Evolutionary conservation across 2,329 filamentous ascomycete genomes (phyloP).

Genomic region (Colletotrichum camelliae): DNA sequence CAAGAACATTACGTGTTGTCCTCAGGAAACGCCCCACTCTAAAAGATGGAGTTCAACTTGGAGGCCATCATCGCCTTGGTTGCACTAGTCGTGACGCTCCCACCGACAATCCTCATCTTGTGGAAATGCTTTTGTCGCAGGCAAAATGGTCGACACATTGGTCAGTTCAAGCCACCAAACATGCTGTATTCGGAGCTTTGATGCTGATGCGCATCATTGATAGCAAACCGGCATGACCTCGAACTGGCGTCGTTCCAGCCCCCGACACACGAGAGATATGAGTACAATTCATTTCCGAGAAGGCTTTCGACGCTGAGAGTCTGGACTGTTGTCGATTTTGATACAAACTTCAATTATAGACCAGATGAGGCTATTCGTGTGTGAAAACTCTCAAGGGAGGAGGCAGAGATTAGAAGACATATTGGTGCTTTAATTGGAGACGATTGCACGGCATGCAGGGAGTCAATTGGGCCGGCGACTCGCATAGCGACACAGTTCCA

Average conservation of each 20-base stretch:
- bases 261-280: not conserved
- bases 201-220: fast-evolving
- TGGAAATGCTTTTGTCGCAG: not conserved
- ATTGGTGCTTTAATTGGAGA: not conserved
- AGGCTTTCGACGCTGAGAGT: not conserved
- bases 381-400: fast-evolving
- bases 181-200: fast-evolving
- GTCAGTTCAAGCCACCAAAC: not conserved
- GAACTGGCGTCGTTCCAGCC: not conserved
- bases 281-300: not conserved
- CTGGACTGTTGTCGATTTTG: not conserved
- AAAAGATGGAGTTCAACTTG: not conserved
- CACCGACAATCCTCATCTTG: fast-evolving
- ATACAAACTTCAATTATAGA: not conserved
- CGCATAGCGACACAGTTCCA: not conserved
- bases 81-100: not conserved
- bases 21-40: fast-evolving
- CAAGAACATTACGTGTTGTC: fast-evolving
- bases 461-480: not conserved
- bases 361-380: not conserved
- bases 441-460: fast-evolving
- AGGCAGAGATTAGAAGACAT: fast-evolving
- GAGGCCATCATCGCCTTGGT: not conserved
- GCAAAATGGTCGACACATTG: fast-evolving
- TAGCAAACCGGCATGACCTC: not conserved